Conservation (phyloP, 2,329 filamentous ascomycete genomes). For the Cladosporium sp. region DNA sequence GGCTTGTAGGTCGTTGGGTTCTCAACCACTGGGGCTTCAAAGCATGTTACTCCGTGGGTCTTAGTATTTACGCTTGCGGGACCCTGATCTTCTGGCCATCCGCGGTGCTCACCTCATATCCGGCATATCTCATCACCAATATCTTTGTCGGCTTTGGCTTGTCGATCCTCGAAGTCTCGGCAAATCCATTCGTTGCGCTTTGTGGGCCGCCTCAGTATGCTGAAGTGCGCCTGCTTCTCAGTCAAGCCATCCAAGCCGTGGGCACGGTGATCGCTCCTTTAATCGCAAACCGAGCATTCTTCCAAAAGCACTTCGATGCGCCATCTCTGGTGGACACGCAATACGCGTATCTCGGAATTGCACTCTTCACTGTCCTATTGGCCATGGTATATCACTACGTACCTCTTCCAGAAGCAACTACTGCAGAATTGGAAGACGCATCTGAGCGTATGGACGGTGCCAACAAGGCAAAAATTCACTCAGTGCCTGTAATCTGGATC, state of each 20-base stretch:
- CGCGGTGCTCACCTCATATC: conserved; percentile 57
- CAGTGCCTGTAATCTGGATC: conserved; percentile 51
- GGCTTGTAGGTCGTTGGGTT: conserved; percentile 60
- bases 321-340: conserved; percentile 57
- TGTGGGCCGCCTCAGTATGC: conserved; percentile 59
- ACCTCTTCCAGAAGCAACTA: conserved; percentile 58
- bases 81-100: conserved; percentile 62
- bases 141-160: conserved; percentile 60
- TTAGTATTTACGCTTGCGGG: conserved; percentile 60
- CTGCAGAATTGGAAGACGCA: conserved; percentile 55
- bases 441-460: conserved; percentile 49
- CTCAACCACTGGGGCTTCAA: conserved; percentile 60
- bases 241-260: conserved; percentile 58
- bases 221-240: conserved; percentile 57
- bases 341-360: conserved; percentile 62
- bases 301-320: conserved; percentile 39
- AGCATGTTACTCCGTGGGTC: conserved; percentile 56
- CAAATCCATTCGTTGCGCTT: conserved; percentile 59
- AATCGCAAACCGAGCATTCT: conserved; percentile 56
- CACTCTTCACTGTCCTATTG: conserved; percentile 55
- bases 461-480: conserved; percentile 43
- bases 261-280: conserved; percentile 58
- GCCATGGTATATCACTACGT: conserved; percentile 59
- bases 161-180: conserved; percentile 56
- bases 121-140: conserved; percentile 58